Base-by-base conservation (phyloP, 768 basidiomycete species). In the Termitomyces heimii region DNA sequence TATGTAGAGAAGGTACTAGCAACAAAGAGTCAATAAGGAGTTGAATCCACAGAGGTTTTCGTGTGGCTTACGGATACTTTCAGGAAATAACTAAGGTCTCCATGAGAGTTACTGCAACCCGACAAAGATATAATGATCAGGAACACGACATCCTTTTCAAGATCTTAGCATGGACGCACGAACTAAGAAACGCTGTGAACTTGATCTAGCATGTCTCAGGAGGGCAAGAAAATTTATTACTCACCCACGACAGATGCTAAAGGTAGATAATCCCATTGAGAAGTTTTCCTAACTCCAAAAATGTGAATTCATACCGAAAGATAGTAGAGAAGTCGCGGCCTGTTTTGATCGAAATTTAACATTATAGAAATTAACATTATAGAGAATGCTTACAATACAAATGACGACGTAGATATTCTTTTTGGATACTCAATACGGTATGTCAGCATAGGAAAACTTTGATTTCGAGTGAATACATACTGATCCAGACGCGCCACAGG, bases 1-100 rank as follows among this genome's bases (percentile, higher is more conserved):
- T 18, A 61, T 54, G 40, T 61, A 61, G 12, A 63, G 49, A 22
- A 59, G 49, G 39, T 59, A 61, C 62, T 63, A 20, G 22, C 16
- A 7, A 13, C 24, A n/a, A n/a, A n/a, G n/a, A n/a, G n/a, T n/a
- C n/a, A 10, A 18, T 43, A 13, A 18, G 39, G 16, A 20, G 4
- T n/a, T 20, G 26, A 14, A 10, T 8, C 12, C 14, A 50, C 18
- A 39, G 37, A 39, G 37, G 43, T 26, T 20, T 20, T 53, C n/a
- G 8, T 35, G 16, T 12, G 22, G 26, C 49, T 26, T 51, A 51
- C 49, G n/a, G 49, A 51, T 51, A 51, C 35, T 51, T 51, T 50
- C 4, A 50, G 20, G 49, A 50, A 50, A 50, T 22, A 49, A 22
- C 8, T 34, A 34, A 49, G 48, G 9, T 34, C 34, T 37, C 49